These are phyloP conservation scores for Gelatoporia subvermispora DNA, from an alignment of 768 basidiomycete species.

Conservation along the genomic window DNA sequence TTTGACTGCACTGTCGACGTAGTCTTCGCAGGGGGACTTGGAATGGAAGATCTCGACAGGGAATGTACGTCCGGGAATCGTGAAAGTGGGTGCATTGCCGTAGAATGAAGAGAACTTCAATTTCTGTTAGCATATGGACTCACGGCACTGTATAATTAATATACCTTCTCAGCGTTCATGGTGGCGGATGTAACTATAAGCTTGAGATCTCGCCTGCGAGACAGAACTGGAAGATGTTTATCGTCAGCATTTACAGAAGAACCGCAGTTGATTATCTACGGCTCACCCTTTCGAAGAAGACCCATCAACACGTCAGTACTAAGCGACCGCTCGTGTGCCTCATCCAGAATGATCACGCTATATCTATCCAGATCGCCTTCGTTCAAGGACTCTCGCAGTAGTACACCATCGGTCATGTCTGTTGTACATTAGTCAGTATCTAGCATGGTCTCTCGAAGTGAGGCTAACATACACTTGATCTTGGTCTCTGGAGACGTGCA, in stretches of 20 bases:
- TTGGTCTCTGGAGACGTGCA: constrained; percentile 92
- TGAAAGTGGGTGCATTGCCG: constrained; percentile 91
- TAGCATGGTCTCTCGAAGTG: background rate
- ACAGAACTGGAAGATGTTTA: constrained; percentile 37
- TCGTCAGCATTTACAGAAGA: constrained; percentile 38
- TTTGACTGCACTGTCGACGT: constrained; percentile 97
- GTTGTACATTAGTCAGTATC: background rate
- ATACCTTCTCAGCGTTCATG: constrained; percentile 98
- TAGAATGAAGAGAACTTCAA: constrained; percentile 94
- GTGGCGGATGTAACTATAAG: constrained; percentile 98
- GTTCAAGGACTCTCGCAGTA: constrained; percentile 96
- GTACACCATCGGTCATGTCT: constrained; percentile 99
- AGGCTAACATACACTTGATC: constrained; percentile 77
- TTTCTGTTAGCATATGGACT: background rate
- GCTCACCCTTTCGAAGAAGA: constrained; percentile 82
- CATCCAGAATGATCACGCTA: constrained; percentile 96
- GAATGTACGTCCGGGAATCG: constrained; percentile 92
- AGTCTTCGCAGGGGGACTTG: constrained; percentile 98
- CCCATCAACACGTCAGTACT: constrained; percentile 99
- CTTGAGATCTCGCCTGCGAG: constrained; percentile 87
- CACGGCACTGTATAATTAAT: background rate
- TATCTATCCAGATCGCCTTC: constrained; percentile 98
- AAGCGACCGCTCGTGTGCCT: constrained; percentile 95
- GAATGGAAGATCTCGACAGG: constrained; percentile 95
- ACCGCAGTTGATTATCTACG: background rate